phyloP scores from a whole-genome alignment of 2,329 filamentous ascomycete species.

The Aschersonia sp. region DNA sequence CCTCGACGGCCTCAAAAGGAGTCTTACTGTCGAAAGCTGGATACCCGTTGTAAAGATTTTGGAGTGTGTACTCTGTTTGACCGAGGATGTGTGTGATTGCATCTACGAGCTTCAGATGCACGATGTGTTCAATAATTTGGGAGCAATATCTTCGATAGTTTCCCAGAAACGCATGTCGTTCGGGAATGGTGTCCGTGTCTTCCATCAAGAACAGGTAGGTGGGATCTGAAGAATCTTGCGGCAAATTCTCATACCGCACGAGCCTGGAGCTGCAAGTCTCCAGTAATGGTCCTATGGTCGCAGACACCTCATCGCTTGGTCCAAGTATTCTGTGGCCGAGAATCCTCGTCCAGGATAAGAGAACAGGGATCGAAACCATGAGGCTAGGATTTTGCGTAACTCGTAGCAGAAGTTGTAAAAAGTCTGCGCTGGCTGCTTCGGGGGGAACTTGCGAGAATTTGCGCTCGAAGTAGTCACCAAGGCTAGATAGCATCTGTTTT shows the following conservation, averaged over 20 bases:
- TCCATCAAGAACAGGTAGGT: constrained; percentile 75
- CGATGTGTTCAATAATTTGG: constrained; percentile 75
- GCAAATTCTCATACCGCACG: constrained; percentile 75
- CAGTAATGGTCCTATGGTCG: constrained; percentile 59
- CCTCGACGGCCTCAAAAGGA: background rate
- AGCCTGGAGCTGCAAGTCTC: constrained; percentile 74
- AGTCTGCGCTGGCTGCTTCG: constrained; percentile 52
- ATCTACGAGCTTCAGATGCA: constrained; percentile 67
- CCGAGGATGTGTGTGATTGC: constrained; percentile 79
- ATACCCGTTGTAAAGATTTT: constrained; percentile 59
- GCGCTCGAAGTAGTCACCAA: constrained; percentile 73
- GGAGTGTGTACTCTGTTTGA: constrained; percentile 59
- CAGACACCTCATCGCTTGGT: constrained; percentile 42
- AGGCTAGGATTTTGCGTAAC: constrained; percentile 78
- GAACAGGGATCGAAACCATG: constrained; percentile 80
- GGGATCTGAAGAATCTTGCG: constrained; percentile 66
- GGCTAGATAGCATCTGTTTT: constrained; percentile 62
- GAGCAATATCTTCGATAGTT: constrained; percentile 90
- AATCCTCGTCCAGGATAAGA: constrained; percentile 80
- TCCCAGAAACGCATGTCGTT: constrained; percentile 86
- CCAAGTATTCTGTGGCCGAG: constrained; percentile 59
- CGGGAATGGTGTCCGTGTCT: constrained; percentile 88
- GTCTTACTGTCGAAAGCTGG: constrained; percentile 50
- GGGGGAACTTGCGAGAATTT: constrained; percentile 53
- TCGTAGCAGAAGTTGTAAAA: constrained; percentile 65